phyloP scores from a whole-genome alignment of 768 basidiomycete genomes.

The Boletus coccyginus region DNA sequence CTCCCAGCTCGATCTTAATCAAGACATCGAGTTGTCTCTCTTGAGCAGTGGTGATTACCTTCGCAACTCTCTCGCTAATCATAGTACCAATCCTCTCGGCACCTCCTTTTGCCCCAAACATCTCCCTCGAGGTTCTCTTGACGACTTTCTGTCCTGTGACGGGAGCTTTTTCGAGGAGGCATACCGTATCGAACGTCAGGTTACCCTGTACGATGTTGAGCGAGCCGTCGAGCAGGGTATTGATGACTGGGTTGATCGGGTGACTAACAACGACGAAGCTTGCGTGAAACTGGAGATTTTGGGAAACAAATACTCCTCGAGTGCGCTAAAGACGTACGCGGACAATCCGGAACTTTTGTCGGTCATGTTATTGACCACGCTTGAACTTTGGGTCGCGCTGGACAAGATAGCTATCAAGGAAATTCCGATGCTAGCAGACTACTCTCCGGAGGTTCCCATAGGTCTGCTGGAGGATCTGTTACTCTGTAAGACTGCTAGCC shows the following conservation, averaged over 20 bases:
- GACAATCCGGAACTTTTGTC: slow-evolving; percentile 37
- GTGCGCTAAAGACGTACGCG: slow-evolving; percentile 27
- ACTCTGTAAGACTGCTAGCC: slow-evolving; percentile 29
- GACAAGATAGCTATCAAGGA: slow-evolving; percentile 35
- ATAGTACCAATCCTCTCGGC: too few relatives aligned
- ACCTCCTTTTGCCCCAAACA: neutral
- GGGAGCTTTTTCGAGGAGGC: slow-evolving; percentile 14
- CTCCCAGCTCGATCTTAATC: slow-evolving; percentile 21
- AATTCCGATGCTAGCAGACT: slow-evolving; percentile 39
- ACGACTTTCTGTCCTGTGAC: slow-evolving; percentile 15
- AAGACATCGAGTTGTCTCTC: slow-evolving; percentile 36
- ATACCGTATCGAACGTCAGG: slow-evolving; percentile 5
- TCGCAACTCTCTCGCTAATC: neutral
- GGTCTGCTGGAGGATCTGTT: slow-evolving; percentile 41
- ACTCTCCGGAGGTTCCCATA: slow-evolving; percentile 44
- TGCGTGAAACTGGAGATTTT: slow-evolving; percentile 28
- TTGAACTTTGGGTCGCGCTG: slow-evolving; percentile 49
- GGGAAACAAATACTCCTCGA: slow-evolving; percentile 24
- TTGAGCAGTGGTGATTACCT: slow-evolving; percentile 29
- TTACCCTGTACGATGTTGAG: slow-evolving; percentile 39
- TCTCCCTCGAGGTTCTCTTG: slow-evolving; percentile 10
- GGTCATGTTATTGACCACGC: slow-evolving; percentile 42
- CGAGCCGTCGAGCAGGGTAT: slow-evolving; percentile 28
- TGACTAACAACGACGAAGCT: slow-evolving; percentile 18
- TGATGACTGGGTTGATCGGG: slow-evolving; percentile 31